A percentile compares a stretch with the other conserved stretches of the same genome.
These are phyloP conservation scores for Candida ipomoeae DNA, from an alignment of 805 yeast species.

Conservation along the genomic window DNA sequence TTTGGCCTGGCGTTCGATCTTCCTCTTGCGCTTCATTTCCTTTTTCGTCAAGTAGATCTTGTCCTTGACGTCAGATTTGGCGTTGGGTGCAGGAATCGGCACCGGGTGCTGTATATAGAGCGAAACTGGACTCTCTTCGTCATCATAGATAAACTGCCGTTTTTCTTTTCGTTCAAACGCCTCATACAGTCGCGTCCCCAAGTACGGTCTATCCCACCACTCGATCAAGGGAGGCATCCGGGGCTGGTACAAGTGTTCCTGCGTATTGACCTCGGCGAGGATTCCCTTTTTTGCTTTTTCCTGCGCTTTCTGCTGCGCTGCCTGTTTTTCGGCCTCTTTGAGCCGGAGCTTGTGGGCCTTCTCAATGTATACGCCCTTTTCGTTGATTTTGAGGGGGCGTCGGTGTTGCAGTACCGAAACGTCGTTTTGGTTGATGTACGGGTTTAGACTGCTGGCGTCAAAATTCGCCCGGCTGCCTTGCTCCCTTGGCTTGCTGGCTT, in stretches of 20 bases:
- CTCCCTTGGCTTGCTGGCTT: slow-evolving; percentile 28
- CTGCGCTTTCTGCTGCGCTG: slow-evolving; percentile 25
- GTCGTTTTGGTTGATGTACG: slow-evolving; percentile 31
- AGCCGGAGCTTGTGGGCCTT: slow-evolving; percentile 50
- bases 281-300: slow-evolving; percentile 39
- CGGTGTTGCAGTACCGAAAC: slow-evolving; percentile 9
- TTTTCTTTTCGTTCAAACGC: slow-evolving; percentile 24
- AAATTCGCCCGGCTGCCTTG: slow-evolving; percentile 25
- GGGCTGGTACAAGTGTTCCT: slow-evolving; percentile 53
- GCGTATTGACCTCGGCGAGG: slow-evolving; percentile 47
- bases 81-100: slow-evolving; percentile 49
- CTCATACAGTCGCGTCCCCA: slow-evolving; percentile 37
- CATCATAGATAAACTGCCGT: slow-evolving; percentile 27
- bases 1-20: slow-evolving; percentile 58
- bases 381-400: slow-evolving; percentile 49
- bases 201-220: slow-evolving; percentile 83
- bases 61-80: slow-evolving; percentile 20
- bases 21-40: slow-evolving; percentile 70
- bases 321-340: slow-evolving; percentile 16
- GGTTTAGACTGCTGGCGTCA: slow-evolving; percentile 35
- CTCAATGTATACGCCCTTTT: slow-evolving; percentile 59
- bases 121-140: slow-evolving; percentile 50
- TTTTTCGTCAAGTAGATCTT: slow-evolving; percentile 66
- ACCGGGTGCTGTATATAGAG: slow-evolving; percentile 81
- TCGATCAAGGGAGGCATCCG: slow-evolving; percentile 61